These are phyloP conservation scores for Discostella pseudostelligera DNA, from an alignment of 108 stramenopile genomes.

Conservation along the genomic window DNA sequence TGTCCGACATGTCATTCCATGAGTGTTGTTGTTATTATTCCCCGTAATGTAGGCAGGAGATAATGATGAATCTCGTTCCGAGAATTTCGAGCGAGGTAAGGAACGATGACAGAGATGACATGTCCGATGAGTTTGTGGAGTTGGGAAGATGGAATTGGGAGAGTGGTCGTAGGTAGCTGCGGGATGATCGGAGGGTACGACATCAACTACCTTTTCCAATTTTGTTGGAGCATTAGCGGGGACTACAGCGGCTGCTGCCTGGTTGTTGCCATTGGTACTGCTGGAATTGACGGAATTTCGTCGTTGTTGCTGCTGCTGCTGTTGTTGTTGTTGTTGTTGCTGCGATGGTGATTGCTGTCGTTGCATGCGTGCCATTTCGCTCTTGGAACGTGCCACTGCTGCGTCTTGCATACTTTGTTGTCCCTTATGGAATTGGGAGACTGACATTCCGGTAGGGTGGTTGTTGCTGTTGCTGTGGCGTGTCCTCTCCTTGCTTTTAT, in stretches of 20 bases:
- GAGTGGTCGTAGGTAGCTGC: conserved; percentile 16
- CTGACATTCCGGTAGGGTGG: not conserved
- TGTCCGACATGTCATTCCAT: conserved; percentile 32
- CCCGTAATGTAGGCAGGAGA: conserved; percentile 18
- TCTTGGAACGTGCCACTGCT: not conserved
- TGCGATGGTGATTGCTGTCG: not conserved
- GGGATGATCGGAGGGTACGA: not conserved
- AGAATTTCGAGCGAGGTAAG: conserved; percentile 33
- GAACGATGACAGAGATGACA: conserved; percentile 44
- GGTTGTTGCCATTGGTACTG: no score
- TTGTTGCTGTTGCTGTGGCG: no score
- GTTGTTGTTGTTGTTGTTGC: not conserved
- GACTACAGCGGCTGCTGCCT: no score
- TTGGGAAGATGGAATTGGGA: conserved; percentile 30
- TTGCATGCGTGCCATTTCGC: not conserved
- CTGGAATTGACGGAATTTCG: not conserved
- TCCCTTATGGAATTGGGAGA: not conserved
- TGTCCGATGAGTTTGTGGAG: conserved; percentile 24
- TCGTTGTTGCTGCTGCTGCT: not conserved
- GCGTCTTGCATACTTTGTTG: not conserved
- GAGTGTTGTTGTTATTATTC: not conserved
- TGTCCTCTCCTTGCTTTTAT: no score
- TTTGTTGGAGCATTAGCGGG: not conserved
- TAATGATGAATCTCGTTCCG: conserved; percentile 25
- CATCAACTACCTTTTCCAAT: not conserved